Percentiles rank a stretch among this genome's conserved stretches.
These are phyloP conservation scores for Aureobasidium subglaciale DNA, from an alignment of 2,329 filamentous ascomycete species.

Conservation along the genomic window DNA sequence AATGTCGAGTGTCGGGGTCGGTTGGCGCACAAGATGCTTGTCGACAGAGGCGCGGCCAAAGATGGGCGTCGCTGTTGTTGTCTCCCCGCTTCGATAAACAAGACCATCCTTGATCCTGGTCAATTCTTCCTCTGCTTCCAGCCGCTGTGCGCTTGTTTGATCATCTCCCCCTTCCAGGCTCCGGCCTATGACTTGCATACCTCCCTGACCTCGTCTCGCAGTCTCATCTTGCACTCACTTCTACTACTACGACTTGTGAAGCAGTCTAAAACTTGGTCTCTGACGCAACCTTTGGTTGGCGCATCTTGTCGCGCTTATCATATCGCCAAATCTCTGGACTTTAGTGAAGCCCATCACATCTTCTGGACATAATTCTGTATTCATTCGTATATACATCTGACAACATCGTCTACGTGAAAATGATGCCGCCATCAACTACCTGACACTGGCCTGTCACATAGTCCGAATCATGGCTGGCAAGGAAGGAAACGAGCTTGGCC, in stretches of 20 bases:
- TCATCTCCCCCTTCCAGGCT: not conserved
- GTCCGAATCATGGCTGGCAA: constrained; percentile 53
- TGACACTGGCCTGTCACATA: constrained; percentile 61
- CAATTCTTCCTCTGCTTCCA: constrained; percentile 12
- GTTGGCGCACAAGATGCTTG: not conserved
- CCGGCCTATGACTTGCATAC: not conserved
- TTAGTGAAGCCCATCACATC: not conserved
- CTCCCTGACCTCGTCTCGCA: no score
- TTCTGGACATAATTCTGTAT: not conserved
- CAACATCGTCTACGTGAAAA: constrained; percentile 20
- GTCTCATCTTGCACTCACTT: no score
- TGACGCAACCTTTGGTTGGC: constrained; percentile 1
- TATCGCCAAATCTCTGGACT: no score
- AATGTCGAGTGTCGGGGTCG: not conserved
- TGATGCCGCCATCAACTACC: constrained; percentile 40
- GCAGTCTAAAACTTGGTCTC: no score
- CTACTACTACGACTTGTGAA: no score
- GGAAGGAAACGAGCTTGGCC: constrained; percentile 54
- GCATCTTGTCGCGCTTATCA: no score
- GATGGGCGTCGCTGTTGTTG: constrained; percentile 7
- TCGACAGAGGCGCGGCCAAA: not conserved
- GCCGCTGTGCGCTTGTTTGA: not conserved
- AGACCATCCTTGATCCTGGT: constrained; percentile 6
- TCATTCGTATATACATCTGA: not conserved
- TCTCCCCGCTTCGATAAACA: constrained; percentile 12